A percentile compares a stretch with the other conserved stretches of the same genome.
phyloP scores from a whole-genome alignment of 768 basidiomycete genomes.

The Tylopilus balloui region DNA sequence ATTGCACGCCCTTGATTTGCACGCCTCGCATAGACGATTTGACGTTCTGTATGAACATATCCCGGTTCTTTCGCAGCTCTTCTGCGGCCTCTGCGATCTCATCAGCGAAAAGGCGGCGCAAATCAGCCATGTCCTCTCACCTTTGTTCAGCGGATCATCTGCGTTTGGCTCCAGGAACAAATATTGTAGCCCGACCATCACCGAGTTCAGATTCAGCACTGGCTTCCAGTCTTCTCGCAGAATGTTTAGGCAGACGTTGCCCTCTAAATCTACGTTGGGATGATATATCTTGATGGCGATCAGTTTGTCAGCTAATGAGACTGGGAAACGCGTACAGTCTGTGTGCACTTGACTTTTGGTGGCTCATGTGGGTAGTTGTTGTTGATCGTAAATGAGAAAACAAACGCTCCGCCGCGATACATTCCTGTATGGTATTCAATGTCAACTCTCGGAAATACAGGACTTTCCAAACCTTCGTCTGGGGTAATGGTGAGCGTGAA shows the following conservation, averaged over 20 bases:
- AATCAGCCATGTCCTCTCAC: constrained; percentile 40
- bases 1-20: constrained; percentile 70
- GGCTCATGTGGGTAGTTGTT: constrained; percentile 99
- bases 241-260: constrained; percentile 98
- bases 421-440: constrained; percentile 58
- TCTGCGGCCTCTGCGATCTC: constrained; percentile 79
- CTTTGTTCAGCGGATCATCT: constrained; percentile 98
- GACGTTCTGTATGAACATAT: constrained; percentile 81
- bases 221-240: constrained; percentile 99
- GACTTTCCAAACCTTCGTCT: constrained; percentile 72
- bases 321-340: constrained; percentile 57
- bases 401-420: constrained; percentile 94
- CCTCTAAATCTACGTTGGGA: constrained; percentile 96
- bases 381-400: constrained; percentile 94
- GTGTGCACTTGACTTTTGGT: constrained; percentile 97
- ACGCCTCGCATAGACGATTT: constrained; percentile 83
- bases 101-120: constrained; percentile 7
- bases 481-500: constrained; percentile 94
- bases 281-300: constrained; percentile 79
- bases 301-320: background rate
- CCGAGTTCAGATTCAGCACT: constrained; percentile 93
- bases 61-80: constrained; percentile 86
- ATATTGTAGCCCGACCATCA: constrained; percentile 98
- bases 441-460: constrained; percentile 1
- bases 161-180: constrained; percentile 98